Evolutionary conservation across 176 grass and related monocot species (phyloP).

Genomic region (Ampelocalamus luodianensis): DNA sequence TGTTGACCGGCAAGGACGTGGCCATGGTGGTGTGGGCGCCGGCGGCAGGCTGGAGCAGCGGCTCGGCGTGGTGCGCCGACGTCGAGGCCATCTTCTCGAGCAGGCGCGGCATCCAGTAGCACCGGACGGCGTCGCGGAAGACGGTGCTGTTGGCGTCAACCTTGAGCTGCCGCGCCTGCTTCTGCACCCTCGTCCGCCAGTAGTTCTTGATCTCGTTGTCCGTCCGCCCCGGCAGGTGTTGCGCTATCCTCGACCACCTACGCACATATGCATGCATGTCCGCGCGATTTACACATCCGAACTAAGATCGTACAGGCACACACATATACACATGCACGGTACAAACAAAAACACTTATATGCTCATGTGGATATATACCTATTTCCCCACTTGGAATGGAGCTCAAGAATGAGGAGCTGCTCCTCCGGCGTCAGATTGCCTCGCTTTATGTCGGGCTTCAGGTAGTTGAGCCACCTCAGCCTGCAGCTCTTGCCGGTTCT

Average conservation of each 20-base stretch:
- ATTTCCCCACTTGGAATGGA: conserved; percentile 96
- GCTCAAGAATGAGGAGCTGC: conserved; percentile 88
- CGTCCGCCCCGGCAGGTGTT: conserved; percentile 78
- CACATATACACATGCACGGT: not conserved
- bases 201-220: conserved; percentile 99
- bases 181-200: conserved; percentile 88
- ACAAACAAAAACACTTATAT: not conserved
- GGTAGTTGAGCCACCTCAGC: conserved; percentile 85
- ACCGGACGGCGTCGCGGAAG: conserved; percentile 86
- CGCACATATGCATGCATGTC: not conserved
- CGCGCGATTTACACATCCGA: not conserved
- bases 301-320: not conserved
- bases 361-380: conserved; percentile 35
- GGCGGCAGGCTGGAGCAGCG: not conserved
- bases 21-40: not conserved
- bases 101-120: conserved; percentile 89
- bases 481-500: conserved; percentile 92
- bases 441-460: conserved; percentile 89
- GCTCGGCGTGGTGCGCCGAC: not conserved
- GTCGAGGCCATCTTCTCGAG: conserved; percentile 73
- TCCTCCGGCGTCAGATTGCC: conserved; percentile 87
- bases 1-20: not conserved
- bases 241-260: conserved; percentile 91
- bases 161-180: conserved; percentile 91
- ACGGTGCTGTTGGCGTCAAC: conserved; percentile 89